phyloP scores from a whole-genome alignment of 176 grass and related monocot genomes.

The Stipa capillata region DNA sequence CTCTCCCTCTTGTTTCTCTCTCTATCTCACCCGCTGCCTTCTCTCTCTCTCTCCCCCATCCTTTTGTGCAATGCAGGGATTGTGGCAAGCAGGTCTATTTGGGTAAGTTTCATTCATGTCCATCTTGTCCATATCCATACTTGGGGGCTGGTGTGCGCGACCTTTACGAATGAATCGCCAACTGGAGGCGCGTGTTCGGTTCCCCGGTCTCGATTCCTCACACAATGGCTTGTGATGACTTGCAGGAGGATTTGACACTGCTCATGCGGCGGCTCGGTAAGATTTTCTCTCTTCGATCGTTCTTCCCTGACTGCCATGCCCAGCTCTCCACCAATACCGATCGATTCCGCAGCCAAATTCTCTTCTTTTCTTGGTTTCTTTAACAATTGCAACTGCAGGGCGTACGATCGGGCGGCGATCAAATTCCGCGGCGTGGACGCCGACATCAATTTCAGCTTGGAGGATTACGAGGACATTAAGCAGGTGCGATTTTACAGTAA shows the following conservation, averaged over 20 bases:
- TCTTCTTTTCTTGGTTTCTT: neutral
- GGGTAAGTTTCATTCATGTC: constrained; percentile 54
- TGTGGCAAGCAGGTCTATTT: constrained; percentile 99
- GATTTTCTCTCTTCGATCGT: neutral
- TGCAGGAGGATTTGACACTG: constrained; percentile 98
- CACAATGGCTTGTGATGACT: neutral
- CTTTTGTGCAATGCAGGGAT: constrained; percentile 81
- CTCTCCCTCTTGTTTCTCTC: neutral
- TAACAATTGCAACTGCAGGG: constrained; percentile 20
- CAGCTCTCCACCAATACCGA: neutral
- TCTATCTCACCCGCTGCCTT: neutral
- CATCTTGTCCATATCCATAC: constrained; percentile 38
- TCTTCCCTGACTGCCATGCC: neutral
- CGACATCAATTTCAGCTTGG: constrained; percentile 92
- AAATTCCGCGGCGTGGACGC: constrained; percentile 93
- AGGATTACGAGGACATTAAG: constrained; percentile 94
- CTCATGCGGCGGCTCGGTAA: constrained; percentile 91
- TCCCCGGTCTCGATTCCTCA: neutral
- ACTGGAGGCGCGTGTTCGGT: constrained; percentile 16
- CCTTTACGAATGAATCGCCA: constrained; percentile 16
- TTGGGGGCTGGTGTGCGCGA: neutral
- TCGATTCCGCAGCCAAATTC: neutral
- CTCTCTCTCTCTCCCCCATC: constrained; percentile 12
- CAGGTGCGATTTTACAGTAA: constrained; percentile 31
- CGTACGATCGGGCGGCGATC: constrained; percentile 95